A percentile compares a stretch with the other conserved stretches of the same genome.
These are phyloP conservation scores for Vigna radiata DNA, from an alignment of 306 rosid genomes.

Conservation along the genomic window DNA sequence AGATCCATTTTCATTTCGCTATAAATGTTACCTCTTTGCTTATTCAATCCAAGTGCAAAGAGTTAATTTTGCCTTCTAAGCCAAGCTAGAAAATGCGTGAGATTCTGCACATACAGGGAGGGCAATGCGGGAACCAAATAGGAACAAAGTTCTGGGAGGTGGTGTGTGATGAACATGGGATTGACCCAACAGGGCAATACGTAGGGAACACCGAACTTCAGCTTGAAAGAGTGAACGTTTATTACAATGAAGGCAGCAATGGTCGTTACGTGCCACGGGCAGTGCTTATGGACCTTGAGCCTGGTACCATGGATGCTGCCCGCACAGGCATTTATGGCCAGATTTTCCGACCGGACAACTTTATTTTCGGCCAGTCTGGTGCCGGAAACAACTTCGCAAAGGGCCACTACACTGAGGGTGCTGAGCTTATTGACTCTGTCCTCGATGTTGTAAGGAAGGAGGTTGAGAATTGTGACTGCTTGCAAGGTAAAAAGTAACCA, in stretches of 20 bases:
- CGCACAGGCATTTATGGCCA: conserved; percentile 70
- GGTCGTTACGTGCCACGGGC: conserved; percentile 80
- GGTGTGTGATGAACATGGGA: conserved; percentile 73
- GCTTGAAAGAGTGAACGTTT: conserved; percentile 64
- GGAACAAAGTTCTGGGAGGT: conserved; percentile 49
- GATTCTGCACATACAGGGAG: conserved; percentile 82
- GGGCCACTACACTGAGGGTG: conserved; percentile 70
- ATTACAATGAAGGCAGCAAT: conserved; percentile 65
- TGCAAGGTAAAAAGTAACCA: conserved; percentile 44
- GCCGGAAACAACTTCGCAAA: conserved; percentile 77
- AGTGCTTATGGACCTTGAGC: conserved; percentile 85
- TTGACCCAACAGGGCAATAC: conserved; percentile 61
- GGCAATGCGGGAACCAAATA: conserved; percentile 81
- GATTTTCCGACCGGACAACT: conserved; percentile 78
- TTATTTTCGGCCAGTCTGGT: conserved; percentile 73
- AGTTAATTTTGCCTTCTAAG: not conserved
- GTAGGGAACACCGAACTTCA: conserved; percentile 57
- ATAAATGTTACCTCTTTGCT: conserved; percentile 46
- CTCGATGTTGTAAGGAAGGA: conserved; percentile 61
- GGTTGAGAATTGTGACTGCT: conserved; percentile 58
- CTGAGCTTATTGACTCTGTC: conserved; percentile 58
- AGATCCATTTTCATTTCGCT: conserved; percentile 9
- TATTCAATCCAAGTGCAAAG: conserved; percentile 10
- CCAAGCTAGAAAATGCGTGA: conserved; percentile 59
- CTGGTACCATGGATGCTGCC: conserved; percentile 78